A percentile compares a stretch with the other conserved stretches of the same genome.
These are phyloP conservation scores for Puya raimondii DNA, from an alignment of 176 grass and related monocot species.

Conservation along the genomic window DNA sequence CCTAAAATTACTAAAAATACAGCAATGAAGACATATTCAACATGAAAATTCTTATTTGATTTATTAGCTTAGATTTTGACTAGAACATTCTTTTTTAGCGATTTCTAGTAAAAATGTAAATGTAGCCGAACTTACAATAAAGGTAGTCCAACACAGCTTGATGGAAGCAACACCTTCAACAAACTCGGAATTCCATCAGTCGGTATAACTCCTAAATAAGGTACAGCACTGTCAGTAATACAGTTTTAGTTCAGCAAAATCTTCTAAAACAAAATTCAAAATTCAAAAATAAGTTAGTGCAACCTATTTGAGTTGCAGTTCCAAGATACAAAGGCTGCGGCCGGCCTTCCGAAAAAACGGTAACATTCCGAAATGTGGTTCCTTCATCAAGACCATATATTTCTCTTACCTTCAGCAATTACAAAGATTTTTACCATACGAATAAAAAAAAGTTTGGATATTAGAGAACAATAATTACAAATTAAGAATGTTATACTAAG, in stretches of 20 bases:
- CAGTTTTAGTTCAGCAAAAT: slow-evolving; percentile 10
- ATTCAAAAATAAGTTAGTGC: slow-evolving; percentile 6
- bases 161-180: slow-evolving; percentile 71
- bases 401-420: slow-evolving; percentile 54
- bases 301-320: slow-evolving; percentile 93
- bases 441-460: slow-evolving; percentile 23
- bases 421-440: slow-evolving; percentile 12
- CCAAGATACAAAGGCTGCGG: slow-evolving; percentile 89
- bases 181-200: slow-evolving; percentile 95
- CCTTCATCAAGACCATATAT: slow-evolving; percentile 84
- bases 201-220: slow-evolving; percentile 53
- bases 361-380: slow-evolving; percentile 74
- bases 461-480: slow-evolving; percentile 9
- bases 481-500: neutral
- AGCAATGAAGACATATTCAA: no score
- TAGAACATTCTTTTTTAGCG: neutral
- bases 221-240: slow-evolving; percentile 18
- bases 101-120: neutral
- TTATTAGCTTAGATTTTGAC: no score
- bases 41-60: no score
- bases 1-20: neutral
- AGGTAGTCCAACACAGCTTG: slow-evolving; percentile 77
- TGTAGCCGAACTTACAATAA: slow-evolving; percentile 45
- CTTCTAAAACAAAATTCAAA: slow-evolving; percentile 6
- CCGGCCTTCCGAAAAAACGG: slow-evolving; percentile 55